These are phyloP conservation scores for Dictyostelium citrinum DNA, from an alignment of 78 protist genomes.

Conservation along the genomic window DNA sequence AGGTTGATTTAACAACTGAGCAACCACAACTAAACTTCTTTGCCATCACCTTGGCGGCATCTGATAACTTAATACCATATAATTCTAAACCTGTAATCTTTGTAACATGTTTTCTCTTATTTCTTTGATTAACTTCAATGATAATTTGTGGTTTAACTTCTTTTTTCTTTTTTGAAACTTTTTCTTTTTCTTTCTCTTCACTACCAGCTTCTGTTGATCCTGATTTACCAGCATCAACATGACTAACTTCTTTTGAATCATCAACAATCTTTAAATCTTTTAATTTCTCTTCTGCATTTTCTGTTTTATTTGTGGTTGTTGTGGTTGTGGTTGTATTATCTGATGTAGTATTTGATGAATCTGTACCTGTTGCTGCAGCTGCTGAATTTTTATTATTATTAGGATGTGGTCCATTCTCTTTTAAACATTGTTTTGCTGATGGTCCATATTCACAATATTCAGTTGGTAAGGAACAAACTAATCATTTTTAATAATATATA, in stretches of 20 bases:
- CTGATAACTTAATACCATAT: constrained; percentile 72
- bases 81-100: constrained; percentile 56
- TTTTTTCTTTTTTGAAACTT: constrained; percentile 33
- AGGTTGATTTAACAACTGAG: constrained; percentile 49
- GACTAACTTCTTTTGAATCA: constrained; percentile 61
- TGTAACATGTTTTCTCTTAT: constrained; percentile 72
- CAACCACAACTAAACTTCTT: constrained; percentile 82
- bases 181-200: constrained; percentile 21
- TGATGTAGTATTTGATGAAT: neutral
- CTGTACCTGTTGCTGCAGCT: neutral
- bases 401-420: constrained; percentile 44
- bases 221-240: neutral
- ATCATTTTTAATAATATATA: neutral
- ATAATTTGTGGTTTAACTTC: constrained; percentile 19
- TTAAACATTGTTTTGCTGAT: constrained; percentile 39
- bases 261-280: constrained; percentile 38
- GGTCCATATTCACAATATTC: constrained; percentile 82
- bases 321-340: neutral
- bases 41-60: constrained; percentile 70
- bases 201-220: neutral
- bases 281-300: constrained; percentile 30
- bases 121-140: constrained; percentile 61
- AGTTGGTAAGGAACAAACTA: constrained; percentile 75
- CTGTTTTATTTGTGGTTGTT: neutral
- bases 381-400: neutral